Conservation (phyloP, 73 alveolate species). For the Paramecium sonneborni region DNA sequence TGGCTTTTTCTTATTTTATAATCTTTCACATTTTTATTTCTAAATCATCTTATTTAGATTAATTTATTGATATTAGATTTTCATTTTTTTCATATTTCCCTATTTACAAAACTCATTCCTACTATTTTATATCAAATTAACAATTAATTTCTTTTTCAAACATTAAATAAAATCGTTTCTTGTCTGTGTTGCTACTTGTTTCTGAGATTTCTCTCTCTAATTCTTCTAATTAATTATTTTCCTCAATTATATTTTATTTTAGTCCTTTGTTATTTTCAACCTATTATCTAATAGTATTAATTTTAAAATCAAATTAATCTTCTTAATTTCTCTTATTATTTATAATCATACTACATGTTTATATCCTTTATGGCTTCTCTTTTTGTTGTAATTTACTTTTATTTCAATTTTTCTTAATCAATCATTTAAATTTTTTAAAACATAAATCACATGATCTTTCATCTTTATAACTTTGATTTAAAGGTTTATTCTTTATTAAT, state of each 20-base stretch:
- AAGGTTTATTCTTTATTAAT: neutral
- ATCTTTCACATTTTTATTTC: neutral
- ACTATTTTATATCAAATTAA: no score
- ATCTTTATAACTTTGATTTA: neutral
- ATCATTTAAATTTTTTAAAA: neutral
- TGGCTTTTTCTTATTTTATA: neutral
- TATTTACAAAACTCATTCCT: no score
- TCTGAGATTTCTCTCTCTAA: neutral
- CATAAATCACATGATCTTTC: conserved; percentile 40
- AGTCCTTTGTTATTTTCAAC: neutral
- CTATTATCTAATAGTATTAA: neutral
- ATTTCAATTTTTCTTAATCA: neutral
- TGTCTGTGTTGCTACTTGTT: neutral
- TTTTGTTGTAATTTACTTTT: neutral
- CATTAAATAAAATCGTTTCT: neutral
- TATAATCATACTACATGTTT: neutral
- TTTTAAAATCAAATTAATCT: neutral
- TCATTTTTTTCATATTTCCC: no score
- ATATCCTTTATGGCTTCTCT: neutral
- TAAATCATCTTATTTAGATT: no score
- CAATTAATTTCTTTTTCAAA: neutral
- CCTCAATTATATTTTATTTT: neutral
- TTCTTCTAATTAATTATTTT: neutral
- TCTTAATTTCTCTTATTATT: neutral
- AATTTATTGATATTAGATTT: neutral